Evolutionary conservation across 2,329 filamentous ascomycete species (phyloP).

Genomic region (Aaosphaeria arxii): DNA sequence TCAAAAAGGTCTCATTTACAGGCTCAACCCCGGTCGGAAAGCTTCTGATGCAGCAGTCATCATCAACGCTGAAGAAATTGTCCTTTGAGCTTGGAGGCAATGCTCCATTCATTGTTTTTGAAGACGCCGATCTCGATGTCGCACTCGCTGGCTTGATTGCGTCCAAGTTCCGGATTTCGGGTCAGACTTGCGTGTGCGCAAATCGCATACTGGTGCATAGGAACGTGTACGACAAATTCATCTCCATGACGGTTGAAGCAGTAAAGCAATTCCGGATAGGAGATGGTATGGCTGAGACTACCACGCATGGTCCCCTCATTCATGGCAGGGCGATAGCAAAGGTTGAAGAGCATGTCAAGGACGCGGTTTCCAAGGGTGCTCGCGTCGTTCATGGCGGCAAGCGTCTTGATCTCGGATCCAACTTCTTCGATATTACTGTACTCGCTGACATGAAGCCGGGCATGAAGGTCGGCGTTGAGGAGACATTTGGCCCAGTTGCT

Average conservation of each 20-base stretch:
- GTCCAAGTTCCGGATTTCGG: constrained; percentile 90
- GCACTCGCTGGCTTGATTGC: constrained; percentile 80
- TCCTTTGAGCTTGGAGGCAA: constrained; percentile 94
- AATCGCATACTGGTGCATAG: constrained; percentile 80
- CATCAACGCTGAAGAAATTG: constrained; percentile 78
- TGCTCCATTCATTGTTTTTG: constrained; percentile 94
- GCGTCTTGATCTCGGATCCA: constrained; percentile 61
- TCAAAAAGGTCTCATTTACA: constrained; percentile 93
- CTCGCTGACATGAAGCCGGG: constrained; percentile 80
- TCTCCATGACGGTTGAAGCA: constrained; percentile 64
- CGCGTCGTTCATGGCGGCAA: constrained; percentile 54
- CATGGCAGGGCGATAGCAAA: constrained; percentile 67
- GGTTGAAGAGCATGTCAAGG: constrained; percentile 35
- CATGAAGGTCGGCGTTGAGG: constrained; percentile 82
- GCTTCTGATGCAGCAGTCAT: constrained; percentile 86
- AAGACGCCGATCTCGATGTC: constrained; percentile 83
- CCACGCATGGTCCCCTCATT: constrained; percentile 80
- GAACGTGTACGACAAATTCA: constrained; percentile 75
- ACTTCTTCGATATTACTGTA: constrained; percentile 84
- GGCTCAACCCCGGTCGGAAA: constrained; percentile 66
- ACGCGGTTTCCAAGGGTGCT: constrained; percentile 29
- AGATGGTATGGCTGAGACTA: constrained; percentile 65
- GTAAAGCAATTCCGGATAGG: constrained; percentile 74
- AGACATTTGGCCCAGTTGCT: constrained; percentile 94
- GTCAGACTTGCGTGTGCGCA: constrained; percentile 83